phyloP scores from a whole-genome alignment of 345 rosid species.

The Ceriops zippeliana region DNA sequence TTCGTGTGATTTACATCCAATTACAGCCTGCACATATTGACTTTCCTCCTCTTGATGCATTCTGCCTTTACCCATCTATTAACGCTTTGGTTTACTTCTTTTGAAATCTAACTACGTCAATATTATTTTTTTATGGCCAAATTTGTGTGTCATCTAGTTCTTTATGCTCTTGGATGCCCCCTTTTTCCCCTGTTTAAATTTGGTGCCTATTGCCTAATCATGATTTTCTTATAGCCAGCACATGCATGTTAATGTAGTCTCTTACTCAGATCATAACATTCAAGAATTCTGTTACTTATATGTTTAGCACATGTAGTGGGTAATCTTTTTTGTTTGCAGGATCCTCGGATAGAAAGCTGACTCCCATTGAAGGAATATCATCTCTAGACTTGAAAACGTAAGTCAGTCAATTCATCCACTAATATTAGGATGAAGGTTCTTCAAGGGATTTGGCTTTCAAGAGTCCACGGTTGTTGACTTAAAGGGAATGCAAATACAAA shows the following conservation, averaged over 20 bases:
- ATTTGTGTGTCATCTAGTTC: not conserved
- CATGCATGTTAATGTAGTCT: not conserved
- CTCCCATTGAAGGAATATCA: slow-evolving; percentile 56
- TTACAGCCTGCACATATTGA: not conserved
- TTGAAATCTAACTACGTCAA: too few species aligned
- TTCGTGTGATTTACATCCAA: not conserved
- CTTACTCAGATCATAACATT: not conserved
- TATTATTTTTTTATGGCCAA: not conserved
- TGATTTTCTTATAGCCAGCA: slow-evolving; percentile 12
- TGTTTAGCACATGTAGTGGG: slow-evolving; percentile 1
- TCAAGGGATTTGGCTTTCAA: not conserved
- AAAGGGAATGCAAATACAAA: not conserved
- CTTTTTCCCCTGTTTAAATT: not conserved
- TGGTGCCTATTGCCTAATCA: not conserved
- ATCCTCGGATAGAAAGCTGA: slow-evolving; percentile 50
- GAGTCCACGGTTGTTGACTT: not conserved
- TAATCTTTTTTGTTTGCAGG: slow-evolving; percentile 40
- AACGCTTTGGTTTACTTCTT: too few species aligned
- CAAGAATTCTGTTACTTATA: not conserved
- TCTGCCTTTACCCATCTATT: too few species aligned
- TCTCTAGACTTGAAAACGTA: slow-evolving; percentile 74
- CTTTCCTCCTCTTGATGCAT: not conserved
- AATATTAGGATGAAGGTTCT: not conserved
- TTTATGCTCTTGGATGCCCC: not conserved
- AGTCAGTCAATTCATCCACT: slow-evolving; percentile 22